Conservation (phyloP, 345 rosid species). For the Lepidium sativum region DNA sequence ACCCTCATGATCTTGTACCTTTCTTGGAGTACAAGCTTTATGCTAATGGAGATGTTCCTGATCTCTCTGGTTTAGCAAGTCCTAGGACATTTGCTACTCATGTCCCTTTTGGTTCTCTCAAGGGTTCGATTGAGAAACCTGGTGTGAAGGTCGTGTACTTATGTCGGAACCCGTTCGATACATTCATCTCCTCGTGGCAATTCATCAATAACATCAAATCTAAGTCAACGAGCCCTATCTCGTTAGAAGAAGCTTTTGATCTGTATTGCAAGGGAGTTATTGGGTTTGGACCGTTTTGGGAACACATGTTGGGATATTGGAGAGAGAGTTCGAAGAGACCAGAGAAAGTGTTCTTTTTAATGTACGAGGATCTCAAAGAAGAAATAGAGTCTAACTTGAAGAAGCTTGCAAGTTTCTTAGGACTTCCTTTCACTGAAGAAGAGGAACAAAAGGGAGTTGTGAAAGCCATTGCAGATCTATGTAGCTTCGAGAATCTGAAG, state of each 20-base stretch:
- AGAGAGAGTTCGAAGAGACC: constrained; percentile 37
- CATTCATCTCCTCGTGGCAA: constrained; percentile 45
- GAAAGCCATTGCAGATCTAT: constrained; percentile 32
- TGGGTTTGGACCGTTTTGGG: constrained; percentile 47
- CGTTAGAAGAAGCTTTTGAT: constrained; percentile 38
- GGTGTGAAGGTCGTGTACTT: constrained; percentile 33
- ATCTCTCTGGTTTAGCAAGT: constrained; percentile 24
- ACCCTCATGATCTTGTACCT: constrained; percentile 57
- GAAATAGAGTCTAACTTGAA: constrained; percentile 23
- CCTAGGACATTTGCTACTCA: constrained; percentile 49
- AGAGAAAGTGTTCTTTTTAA: constrained; percentile 33
- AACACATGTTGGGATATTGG: constrained; percentile 49
- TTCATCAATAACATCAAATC: constrained; percentile 25
- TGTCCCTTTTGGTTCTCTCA: constrained; percentile 31
- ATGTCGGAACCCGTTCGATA: constrained; percentile 43
- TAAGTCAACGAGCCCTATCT: constrained; percentile 5
- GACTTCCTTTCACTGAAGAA: constrained; percentile 35
- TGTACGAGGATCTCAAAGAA: constrained; percentile 42
- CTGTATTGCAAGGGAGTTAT: constrained; percentile 36
- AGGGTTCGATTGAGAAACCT: constrained; percentile 23
- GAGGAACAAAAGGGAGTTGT: constrained; percentile 31
- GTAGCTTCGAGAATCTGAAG: constrained; percentile 41
- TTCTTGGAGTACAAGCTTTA: constrained; percentile 46
- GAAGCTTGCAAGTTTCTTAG: constrained; percentile 36
- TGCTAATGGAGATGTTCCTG: constrained; percentile 30